Evolutionary conservation across 495 filamentous ascomycete species (phyloP), one percentile per base, ranked within the genome.

Genomic region (Lophiotrema nucula): DNA sequence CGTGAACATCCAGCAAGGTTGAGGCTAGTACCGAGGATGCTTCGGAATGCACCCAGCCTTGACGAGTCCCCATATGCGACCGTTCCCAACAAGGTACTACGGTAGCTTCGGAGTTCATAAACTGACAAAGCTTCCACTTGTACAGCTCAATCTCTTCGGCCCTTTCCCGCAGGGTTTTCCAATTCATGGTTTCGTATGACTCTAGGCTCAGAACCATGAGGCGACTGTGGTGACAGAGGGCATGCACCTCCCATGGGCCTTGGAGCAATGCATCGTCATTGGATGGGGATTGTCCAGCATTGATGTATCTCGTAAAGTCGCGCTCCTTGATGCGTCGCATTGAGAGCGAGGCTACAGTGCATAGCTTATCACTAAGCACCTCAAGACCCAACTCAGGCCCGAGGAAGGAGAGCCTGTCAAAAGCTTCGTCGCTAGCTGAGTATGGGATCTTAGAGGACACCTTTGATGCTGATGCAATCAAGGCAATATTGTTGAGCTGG

Each of bases 211-310:
- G 18, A 8, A 47, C 42, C 41, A 35, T 37, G 3, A 55, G 16
- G 1, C 41, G 39, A 19, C 52, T 55, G 25, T 55, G 52, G 42
- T 55, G 52, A 26, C 39, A 55, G 18, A 55, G 41, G 16, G 52
- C 26, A 35, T 55, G 52, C 8, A 55, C 52, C 41, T 55, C 52
- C 52, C 52, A 55, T 2, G 52, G 52, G 11, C 52, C 41, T 4
- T 55, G 39, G 10, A n/a, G 18, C 11, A 2, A 11, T 26, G 4
- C 41, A 15, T 55, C 41, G 19, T 46, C 52, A n/a, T 47, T 26
- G 11, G 15, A 5, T 18, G 3, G 10, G 12, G 21, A 38, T 6
- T 12, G 28, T 10, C 52, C 52, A 16, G 39, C 23, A 19, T 55
- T 55, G n/a, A 55, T n/a, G 12, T 22, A 8, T 37, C 41, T 45